Evolutionary conservation across 2,329 filamentous ascomycete species (phyloP), one percentile per base, ranked within the genome.

Genomic region (Nigrospora osmanthi): DNA sequence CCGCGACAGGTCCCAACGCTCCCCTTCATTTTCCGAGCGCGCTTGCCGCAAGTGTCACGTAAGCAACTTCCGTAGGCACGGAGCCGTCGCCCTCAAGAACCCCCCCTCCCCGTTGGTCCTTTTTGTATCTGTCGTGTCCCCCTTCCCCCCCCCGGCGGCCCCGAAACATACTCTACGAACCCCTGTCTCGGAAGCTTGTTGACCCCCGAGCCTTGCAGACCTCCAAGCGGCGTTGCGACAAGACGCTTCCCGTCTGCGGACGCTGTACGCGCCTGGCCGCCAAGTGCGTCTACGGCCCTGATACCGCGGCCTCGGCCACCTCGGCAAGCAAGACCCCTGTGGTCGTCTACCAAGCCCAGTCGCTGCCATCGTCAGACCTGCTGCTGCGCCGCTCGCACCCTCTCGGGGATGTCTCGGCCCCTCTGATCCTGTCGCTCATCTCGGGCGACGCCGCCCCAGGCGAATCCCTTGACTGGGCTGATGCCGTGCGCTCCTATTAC

Each of bases 381-480:
- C 46, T 60, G 15, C 54, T 63, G 32, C 54, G 54, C 17, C 50
- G 52, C 15, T 32, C 53, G 11, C 57, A 63, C 40, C 59, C 59
- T 6, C 57, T 63, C 15, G 54, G 56, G 34, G 64, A 66, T 42
- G 53, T 71, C 41, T 56, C 63, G 13, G 59, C 60, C 38, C 49
- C 58, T 10, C 60, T 66, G 49, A 65, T 71, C 50, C 60, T 71
- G 52, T 60, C 61, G 30, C 58, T 70, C 15, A 54, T 70, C 15
- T 54, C 55, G 14, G 55, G 56, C 7, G 59, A 61, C 45, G 58
- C 59, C 23, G 47, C 41, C 12, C 48, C 52, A 3, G 57, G 51
- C 34, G 48, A 48, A 15, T 54, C 52, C 12, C 43, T 63, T 15
- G 56, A 62, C 47, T 71, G 67, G 64, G 63, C 58, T 30, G 59